Evolutionary conservation across 352 stramenopile species (phyloP).

Genomic region (Phytophthora ramorum): DNA sequence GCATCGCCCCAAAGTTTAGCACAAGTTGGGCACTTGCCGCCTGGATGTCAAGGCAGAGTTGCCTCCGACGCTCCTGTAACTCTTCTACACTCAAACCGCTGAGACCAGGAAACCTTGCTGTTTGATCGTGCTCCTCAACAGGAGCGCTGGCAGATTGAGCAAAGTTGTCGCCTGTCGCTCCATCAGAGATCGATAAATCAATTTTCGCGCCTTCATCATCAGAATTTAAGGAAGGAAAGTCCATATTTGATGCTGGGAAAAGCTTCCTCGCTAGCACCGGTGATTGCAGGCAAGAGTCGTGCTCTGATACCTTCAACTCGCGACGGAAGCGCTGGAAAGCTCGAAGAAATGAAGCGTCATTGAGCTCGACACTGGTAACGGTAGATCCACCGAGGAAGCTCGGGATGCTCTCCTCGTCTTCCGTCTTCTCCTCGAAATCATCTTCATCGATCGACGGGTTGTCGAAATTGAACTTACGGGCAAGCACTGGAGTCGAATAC

Average conservation of each 20-base stretch:
- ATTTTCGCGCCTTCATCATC: neutral
- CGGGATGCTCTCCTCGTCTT: constrained; percentile 42
- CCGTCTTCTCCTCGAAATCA: constrained; percentile 38
- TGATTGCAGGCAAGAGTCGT: constrained; percentile 9
- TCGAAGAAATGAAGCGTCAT: constrained; percentile 58
- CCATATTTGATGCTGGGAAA: constrained; percentile 10
- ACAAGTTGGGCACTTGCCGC: constrained; percentile 55
- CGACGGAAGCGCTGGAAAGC: constrained; percentile 58
- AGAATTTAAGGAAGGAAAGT: neutral
- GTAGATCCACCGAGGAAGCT: constrained; percentile 66
- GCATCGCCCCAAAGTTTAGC: constrained; percentile 34
- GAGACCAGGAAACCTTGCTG: constrained; percentile 10
- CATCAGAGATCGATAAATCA: neutral
- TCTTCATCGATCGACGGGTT: constrained; percentile 60
- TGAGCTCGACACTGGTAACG: constrained; percentile 60
- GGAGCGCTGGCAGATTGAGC: neutral
- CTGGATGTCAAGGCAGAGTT: constrained; percentile 65
- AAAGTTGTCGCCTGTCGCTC: neutral
- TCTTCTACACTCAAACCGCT: constrained; percentile 18
- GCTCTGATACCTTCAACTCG: constrained; percentile 35
- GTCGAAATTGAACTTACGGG: constrained; percentile 68
- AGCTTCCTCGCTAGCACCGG: constrained; percentile 29
- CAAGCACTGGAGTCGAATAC: constrained; percentile 65
- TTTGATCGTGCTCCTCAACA: constrained; percentile 3
- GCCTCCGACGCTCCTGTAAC: constrained; percentile 44